phyloP scores from a whole-genome alignment of 148 eudicot species.

The Rhododendron henanense region DNA sequence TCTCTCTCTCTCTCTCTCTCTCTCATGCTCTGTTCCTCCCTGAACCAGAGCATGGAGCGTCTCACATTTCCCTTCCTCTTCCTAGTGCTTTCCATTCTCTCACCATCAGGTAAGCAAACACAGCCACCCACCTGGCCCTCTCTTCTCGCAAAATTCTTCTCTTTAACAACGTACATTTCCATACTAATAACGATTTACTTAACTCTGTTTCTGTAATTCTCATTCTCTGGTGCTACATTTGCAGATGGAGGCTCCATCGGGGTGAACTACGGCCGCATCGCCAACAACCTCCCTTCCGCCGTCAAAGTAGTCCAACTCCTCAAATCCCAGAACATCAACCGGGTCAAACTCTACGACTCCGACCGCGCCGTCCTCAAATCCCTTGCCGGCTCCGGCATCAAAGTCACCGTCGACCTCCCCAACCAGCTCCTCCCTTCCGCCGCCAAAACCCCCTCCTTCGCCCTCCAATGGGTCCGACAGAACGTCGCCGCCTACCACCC shows the following conservation, averaged over 20 bases:
- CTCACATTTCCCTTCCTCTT: slow-evolving; percentile 7
- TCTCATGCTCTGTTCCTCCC: slow-evolving; percentile 4
- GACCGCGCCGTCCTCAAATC: slow-evolving; percentile 76
- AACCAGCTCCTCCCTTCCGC: slow-evolving; percentile 66
- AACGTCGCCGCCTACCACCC: slow-evolving; percentile 66
- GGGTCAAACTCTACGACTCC: slow-evolving; percentile 80
- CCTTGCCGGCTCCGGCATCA: slow-evolving; percentile 47
- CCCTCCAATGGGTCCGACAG: slow-evolving; percentile 53
- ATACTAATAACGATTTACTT: no score
- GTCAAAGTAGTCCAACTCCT: slow-evolving; percentile 51
- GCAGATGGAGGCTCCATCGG: slow-evolving; percentile 70
- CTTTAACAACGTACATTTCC: background rate
- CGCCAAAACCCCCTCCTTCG: slow-evolving; percentile 45
- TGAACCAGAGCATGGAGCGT: slow-evolving; percentile 10
- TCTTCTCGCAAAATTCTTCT: background rate
- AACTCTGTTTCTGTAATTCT: background rate
- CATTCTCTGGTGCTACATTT: background rate
- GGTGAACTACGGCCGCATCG: slow-evolving; percentile 84
- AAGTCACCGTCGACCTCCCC: slow-evolving; percentile 70
- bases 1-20: background rate
- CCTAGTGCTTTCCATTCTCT: slow-evolving; percentile 18
- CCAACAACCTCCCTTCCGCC: slow-evolving; percentile 83
- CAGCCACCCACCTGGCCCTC: background rate
- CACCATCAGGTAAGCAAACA: slow-evolving; percentile 20
- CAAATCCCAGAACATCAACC: slow-evolving; percentile 44